Base-by-base conservation (phyloP, 441 rosid genomes). In the Pelargonium fulgidum region DNA sequence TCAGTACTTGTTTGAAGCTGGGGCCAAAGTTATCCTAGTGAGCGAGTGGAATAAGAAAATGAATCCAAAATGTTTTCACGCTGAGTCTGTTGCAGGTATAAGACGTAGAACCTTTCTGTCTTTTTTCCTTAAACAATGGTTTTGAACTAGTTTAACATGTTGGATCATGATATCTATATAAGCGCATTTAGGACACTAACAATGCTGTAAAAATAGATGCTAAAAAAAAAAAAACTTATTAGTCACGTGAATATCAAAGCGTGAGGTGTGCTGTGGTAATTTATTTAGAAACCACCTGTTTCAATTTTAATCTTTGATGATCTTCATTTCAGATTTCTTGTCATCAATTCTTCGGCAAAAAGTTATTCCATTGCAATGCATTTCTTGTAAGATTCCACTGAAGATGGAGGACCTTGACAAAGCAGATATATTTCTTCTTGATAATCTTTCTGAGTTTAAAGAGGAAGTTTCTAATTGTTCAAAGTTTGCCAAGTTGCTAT, bases 391-490 rank as follows among this genome's bases (percentile, higher is more conserved):
- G 73, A 59, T 48, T 65, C 73, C 73, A 33, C 52, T 72, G 72
- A 78, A 73, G 68, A 67, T 42, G 73, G 83, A 82, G 76, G 73
- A 29, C 64, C 68, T 82, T 39, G 69, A 75, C 70, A 70, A 73
- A 58, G 76, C 77, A 54, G 79, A 80, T 63, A 72, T 81, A 65
- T 64, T 85, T 70, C 86, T 89, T 71, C 82, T 85, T 19, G 83
- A 80, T 76, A 87, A 85, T 75, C 89, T 89, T 71, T 77, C 85
- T 11, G 71, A 76, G 62, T 78, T 80, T 69, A 89, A 82, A 78
- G 88, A 77, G 73, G 95, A 89, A 80, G 83, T 76, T 81, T 83
- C 85, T 68, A 85, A 89, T 79, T 79, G 85, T 78, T 62, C 71
- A 33, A 72, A 74, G 39, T 85, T 89, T 44, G 80, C 89, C 48